Percentiles rank a stretch among this genome's conserved stretches.
Evolutionary conservation across 2,329 filamentous ascomycete genomes (phyloP).

Genomic region (Elsinoe ampelina): DNA sequence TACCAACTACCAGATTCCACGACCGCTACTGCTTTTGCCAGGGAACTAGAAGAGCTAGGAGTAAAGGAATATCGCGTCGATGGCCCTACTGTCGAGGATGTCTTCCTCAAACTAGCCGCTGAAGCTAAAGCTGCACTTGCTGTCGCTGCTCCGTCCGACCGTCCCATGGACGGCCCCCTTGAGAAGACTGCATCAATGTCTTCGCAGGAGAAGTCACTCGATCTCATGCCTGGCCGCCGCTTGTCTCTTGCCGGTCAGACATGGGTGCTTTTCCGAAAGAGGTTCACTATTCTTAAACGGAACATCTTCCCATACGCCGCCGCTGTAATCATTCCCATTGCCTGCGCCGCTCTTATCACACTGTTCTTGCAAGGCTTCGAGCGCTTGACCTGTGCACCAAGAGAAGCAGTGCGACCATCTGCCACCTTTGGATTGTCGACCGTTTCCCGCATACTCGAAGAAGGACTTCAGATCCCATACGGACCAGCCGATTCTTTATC

Average conservation of each 20-base stretch:
- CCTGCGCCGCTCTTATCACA: slow-evolving; percentile 69
- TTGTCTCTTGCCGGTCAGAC: slow-evolving; percentile 64
- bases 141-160: slow-evolving; percentile 12
- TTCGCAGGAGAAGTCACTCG: slow-evolving; percentile 22
- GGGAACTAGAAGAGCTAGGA: slow-evolving; percentile 54
- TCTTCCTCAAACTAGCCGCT: slow-evolving; percentile 78
- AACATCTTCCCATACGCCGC: slow-evolving; percentile 69
- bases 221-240: slow-evolving; percentile 57
- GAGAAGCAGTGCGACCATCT: slow-evolving; percentile 20
- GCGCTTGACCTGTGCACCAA: slow-evolving; percentile 40
- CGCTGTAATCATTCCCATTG: slow-evolving; percentile 67
- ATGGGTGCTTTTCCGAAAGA: slow-evolving; percentile 66
- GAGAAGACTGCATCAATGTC: slow-evolving; percentile 11
- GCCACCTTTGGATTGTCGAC: slow-evolving; percentile 15
- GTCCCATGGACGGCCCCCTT: slow-evolving; percentile 16
- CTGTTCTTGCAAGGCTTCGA: slow-evolving; percentile 58
- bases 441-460: slow-evolving; percentile 19
- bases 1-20: slow-evolving; percentile 63
- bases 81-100: slow-evolving; percentile 85
- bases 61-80: slow-evolving; percentile 75
- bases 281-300: slow-evolving; percentile 64
- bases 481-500: slow-evolving; percentile 31
- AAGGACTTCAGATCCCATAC: slow-evolving; percentile 28
- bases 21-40: slow-evolving; percentile 62
- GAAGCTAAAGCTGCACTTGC: slow-evolving; percentile 49